Conservation (phyloP, 441 rosid species). For the Geranium incanum region DNA sequence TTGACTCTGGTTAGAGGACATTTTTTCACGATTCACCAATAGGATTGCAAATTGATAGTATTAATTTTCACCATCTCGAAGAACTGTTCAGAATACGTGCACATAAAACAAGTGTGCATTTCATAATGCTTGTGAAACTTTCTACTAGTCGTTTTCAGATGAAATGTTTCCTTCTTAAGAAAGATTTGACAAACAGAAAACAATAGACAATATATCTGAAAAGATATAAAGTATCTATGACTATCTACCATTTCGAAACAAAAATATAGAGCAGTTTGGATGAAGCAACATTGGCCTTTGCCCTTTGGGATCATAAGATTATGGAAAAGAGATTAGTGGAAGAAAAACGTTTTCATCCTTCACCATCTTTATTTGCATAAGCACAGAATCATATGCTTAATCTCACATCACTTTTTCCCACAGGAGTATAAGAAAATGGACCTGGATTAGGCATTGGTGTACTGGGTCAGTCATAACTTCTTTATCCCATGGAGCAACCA, state of each 20-base stretch:
- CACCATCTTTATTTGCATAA: conserved; percentile 69
- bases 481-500: conserved; percentile 91
- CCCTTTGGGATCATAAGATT: background rate
- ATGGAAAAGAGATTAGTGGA: background rate
- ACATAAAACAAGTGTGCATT: background rate
- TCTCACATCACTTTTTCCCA: conserved; percentile 74
- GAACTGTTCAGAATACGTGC: background rate
- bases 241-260: too few relatives aligned
- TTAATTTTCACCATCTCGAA: too few relatives aligned
- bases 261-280: background rate
- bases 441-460: conserved; percentile 89
- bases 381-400: conserved; percentile 26
- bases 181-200: background rate
- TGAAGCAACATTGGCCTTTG: background rate
- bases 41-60: background rate
- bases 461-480: conserved; percentile 93
- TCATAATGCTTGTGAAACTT: background rate
- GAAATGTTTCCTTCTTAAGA: too few relatives aligned
- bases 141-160: background rate
- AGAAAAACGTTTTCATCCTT: background rate
- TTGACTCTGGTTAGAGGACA: too few relatives aligned
- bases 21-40: background rate
- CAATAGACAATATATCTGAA: background rate
- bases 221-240: background rate
- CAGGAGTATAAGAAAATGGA: conserved; percentile 69